These are phyloP conservation scores for Alternaria incomplexa DNA, from an alignment of 2,329 filamentous ascomycete genomes.

Conservation along the genomic window DNA sequence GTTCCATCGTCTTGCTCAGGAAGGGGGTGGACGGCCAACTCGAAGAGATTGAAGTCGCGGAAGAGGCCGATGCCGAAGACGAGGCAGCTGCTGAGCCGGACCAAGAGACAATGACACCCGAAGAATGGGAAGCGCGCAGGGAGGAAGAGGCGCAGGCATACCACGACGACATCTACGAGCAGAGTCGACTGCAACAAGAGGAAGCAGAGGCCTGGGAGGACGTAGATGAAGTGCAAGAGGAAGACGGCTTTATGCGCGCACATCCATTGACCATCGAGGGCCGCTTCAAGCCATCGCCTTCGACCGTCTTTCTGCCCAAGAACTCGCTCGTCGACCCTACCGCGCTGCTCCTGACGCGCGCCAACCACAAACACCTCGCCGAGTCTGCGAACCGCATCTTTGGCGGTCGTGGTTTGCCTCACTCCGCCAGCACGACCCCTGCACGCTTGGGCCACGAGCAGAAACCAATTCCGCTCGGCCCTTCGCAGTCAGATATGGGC, in stretches of 20 bases:
- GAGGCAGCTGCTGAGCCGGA: constrained; percentile 21
- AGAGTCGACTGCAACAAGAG: constrained; percentile 50
- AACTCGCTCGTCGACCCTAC: constrained; percentile 74
- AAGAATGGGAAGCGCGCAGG: constrained; percentile 43
- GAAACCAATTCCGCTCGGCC: constrained; percentile 68
- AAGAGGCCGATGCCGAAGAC: constrained; percentile 16
- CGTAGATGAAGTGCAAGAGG: constrained; percentile 36
- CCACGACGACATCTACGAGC: constrained; percentile 48
- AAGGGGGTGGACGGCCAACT: constrained; percentile 63
- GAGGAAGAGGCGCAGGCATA: constrained; percentile 41
- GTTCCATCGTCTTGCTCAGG: constrained; percentile 55
- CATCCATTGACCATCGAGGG: constrained; percentile 78
- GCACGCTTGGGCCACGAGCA: constrained; percentile 63
- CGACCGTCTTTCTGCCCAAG: constrained; percentile 76
- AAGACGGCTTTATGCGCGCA: constrained; percentile 60
- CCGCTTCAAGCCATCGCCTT: constrained; percentile 75
- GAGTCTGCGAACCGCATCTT: constrained; percentile 75
- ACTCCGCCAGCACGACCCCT: constrained; percentile 73
- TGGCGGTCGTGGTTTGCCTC: constrained; percentile 76
- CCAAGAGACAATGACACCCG: constrained; percentile 33
- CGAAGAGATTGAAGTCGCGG: constrained; percentile 63
- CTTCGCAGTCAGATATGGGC: constrained; percentile 70
- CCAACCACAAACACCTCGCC: constrained; percentile 73
- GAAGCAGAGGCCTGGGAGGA: constrained; percentile 48
- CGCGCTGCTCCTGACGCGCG: constrained; percentile 67